Percentiles rank a stretch among this genome's conserved stretches.
Conservation (phyloP, 169 alveolate genomes). For the Plasmodium vivax region DNA sequence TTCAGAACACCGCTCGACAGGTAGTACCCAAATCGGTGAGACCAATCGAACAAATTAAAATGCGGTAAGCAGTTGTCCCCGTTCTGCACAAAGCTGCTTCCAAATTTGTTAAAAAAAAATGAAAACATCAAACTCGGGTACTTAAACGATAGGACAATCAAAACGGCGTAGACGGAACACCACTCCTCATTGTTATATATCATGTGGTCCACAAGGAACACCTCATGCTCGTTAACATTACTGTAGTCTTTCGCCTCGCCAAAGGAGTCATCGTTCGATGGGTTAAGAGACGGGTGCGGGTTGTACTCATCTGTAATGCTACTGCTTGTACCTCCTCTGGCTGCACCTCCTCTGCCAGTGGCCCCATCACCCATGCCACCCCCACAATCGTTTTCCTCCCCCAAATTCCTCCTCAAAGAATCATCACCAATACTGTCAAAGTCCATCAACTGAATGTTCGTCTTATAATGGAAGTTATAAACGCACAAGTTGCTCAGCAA, state of each 20-base stretch:
- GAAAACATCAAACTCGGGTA: constrained; percentile 10
- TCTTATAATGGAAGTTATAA: constrained; percentile 43
- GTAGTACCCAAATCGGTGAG: constrained; percentile 40
- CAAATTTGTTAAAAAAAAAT: constrained; percentile 44
- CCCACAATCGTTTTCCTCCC: background rate
- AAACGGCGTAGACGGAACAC: constrained; percentile 36
- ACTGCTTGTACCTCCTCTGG: background rate
- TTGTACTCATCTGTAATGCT: constrained; percentile 6
- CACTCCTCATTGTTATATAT: constrained; percentile 64
- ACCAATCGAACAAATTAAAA: constrained; percentile 64
- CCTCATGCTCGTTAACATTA: constrained; percentile 14
- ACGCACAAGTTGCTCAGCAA: constrained; percentile 42
- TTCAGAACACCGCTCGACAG: constrained; percentile 9
- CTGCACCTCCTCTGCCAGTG: background rate
- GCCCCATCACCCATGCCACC: background rate
- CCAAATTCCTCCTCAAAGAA: background rate
- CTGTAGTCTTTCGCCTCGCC: background rate
- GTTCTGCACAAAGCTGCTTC: constrained; percentile 17
- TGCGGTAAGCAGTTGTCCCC: constrained; percentile 11
- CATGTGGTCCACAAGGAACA: constrained; percentile 23
- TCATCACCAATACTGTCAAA: background rate
- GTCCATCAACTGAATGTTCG: constrained; percentile 16
- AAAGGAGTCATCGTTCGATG: background rate
- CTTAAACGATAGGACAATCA: constrained; percentile 31
- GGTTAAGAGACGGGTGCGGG: background rate